Conservation (phyloP, 768 basidiomycete genomes). For the Pleurotus giganteus region DNA sequence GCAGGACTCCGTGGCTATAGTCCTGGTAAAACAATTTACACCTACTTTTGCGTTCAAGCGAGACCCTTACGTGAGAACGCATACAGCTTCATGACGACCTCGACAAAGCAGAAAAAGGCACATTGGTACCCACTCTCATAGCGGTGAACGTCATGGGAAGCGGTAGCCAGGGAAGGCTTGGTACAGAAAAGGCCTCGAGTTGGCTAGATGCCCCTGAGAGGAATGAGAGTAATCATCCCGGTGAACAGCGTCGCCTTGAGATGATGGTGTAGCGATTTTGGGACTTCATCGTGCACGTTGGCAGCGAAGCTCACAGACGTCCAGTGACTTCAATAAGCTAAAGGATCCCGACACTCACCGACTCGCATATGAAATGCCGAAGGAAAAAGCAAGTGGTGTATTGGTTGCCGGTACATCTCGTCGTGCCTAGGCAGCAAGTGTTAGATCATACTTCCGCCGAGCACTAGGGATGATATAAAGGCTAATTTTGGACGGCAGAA, state of each 20-base stretch:
- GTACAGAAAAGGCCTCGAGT: background rate
- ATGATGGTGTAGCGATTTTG: too few relatives aligned
- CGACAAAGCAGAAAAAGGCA: background rate
- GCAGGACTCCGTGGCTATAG: background rate
- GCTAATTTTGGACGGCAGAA: background rate
- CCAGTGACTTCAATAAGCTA: background rate
- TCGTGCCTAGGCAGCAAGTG: background rate
- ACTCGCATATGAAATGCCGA: conserved; percentile 5
- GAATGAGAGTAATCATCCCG: background rate
- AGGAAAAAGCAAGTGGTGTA: background rate
- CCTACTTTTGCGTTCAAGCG: background rate
- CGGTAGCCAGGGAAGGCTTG: background rate
- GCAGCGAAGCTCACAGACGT: too few relatives aligned
- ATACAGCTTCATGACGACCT: background rate
- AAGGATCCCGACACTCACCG: background rate
- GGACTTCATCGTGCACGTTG: too few relatives aligned
- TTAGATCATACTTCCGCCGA: background rate
- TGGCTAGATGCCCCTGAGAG: background rate
- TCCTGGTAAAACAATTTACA: conserved; percentile 8
- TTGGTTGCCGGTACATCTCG: conserved; percentile 2
- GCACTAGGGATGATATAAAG: background rate
- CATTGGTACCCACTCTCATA: background rate
- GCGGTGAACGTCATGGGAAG: background rate
- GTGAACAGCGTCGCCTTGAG: too few relatives aligned
- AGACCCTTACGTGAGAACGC: conserved; percentile 6